Evolutionary conservation across 805 yeast genomes (phyloP).

Genomic region (Candida ipomoeae): DNA sequence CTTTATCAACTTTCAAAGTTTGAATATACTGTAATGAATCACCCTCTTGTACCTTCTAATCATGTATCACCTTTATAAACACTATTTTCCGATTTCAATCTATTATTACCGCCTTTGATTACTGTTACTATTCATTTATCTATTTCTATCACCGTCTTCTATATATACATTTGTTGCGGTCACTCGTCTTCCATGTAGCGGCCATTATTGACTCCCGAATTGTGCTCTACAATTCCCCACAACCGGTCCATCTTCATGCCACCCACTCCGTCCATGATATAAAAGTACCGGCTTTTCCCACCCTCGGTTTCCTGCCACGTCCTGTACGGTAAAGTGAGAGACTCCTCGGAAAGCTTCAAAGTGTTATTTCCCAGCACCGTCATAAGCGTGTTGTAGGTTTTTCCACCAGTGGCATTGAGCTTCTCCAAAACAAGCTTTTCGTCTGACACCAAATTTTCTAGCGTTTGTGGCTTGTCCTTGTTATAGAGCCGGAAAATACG

Average conservation of each 20-base stretch:
- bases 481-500: slow-evolving; percentile 69
- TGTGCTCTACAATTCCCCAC: slow-evolving; percentile 76
- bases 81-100: too few relatives aligned
- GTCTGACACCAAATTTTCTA: slow-evolving; percentile 55
- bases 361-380: slow-evolving; percentile 33
- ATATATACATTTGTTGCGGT: too few relatives aligned
- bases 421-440: slow-evolving; percentile 68
- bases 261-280: slow-evolving; percentile 70
- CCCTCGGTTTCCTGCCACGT: slow-evolving; percentile 38
- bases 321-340: slow-evolving; percentile 24
- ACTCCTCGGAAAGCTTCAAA: slow-evolving; percentile 29
- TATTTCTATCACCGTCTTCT: too few relatives aligned
- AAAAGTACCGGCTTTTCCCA: slow-evolving; percentile 39
- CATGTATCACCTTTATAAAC: too few relatives aligned
- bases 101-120: too few relatives aligned
- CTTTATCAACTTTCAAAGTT: too few relatives aligned
- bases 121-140: too few relatives aligned
- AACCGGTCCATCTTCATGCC: slow-evolving; percentile 80
- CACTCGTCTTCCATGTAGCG: slow-evolving; percentile 31
- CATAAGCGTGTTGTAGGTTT: slow-evolving; percentile 59
- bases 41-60: too few relatives aligned
- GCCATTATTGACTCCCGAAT: slow-evolving; percentile 66
- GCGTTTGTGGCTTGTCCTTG: slow-evolving; percentile 57
- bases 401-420: slow-evolving; percentile 62
- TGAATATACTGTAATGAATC: too few relatives aligned